These are phyloP conservation scores for Drosera capensis DNA, from an alignment of 148 eudicot genomes.

Conservation along the genomic window DNA sequence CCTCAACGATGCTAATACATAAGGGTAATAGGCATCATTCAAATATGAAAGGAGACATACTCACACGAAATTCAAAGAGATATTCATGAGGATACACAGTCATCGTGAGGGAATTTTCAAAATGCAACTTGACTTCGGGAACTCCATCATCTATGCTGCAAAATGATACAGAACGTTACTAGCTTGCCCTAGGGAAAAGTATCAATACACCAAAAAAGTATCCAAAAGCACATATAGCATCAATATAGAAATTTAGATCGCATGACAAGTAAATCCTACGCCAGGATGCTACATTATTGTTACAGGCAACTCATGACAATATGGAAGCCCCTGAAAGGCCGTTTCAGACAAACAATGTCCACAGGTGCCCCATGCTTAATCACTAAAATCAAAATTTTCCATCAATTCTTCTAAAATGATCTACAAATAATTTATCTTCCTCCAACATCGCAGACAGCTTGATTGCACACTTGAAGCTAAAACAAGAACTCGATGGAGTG, in stretches of 20 bases:
- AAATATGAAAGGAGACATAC: constrained; percentile 4
- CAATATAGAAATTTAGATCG: not conserved
- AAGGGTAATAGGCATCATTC: too few relatives aligned
- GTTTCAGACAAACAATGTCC: too few relatives aligned
- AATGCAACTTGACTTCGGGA: constrained; percentile 25
- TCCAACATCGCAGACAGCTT: too few relatives aligned
- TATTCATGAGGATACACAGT: constrained; percentile 36
- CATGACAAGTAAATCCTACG: not conserved
- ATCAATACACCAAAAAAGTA: not conserved
- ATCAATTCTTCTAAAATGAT: too few relatives aligned
- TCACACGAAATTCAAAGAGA: constrained; percentile 26
- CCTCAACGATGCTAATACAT: too few relatives aligned
- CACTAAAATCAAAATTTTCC: too few relatives aligned
- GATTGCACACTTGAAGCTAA: too few relatives aligned
- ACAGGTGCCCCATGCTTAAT: too few relatives aligned
- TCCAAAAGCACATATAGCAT: not conserved
- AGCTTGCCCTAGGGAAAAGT: not conserved
- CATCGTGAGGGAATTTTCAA: constrained; percentile 23
- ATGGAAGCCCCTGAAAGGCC: too few relatives aligned
- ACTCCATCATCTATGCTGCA: constrained; percentile 35
- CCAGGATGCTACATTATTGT: too few relatives aligned
- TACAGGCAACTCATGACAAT: too few relatives aligned
- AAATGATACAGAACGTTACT: not conserved
- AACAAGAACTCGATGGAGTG: not conserved
- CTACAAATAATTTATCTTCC: too few relatives aligned